These are phyloP conservation scores for Paramarasmius palmivorus DNA, from an alignment of 1,284 basidiomycete species.

Conservation along the genomic window DNA sequence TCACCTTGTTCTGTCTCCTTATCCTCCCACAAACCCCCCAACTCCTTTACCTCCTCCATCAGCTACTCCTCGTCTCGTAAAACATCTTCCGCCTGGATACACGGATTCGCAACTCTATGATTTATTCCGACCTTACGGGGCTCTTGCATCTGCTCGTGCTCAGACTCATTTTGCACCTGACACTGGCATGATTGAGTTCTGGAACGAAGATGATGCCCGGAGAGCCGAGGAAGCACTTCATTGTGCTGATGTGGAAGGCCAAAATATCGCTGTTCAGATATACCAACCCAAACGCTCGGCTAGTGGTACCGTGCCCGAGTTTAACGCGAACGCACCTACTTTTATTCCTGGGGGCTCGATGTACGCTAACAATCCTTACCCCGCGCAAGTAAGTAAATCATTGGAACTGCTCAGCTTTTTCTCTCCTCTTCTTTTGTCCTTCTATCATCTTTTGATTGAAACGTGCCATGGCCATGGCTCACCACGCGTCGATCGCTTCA, in stretches of 20 bases:
- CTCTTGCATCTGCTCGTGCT: slow-evolving; percentile 69
- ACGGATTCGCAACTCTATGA: slow-evolving; percentile 79
- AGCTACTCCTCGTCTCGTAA: slow-evolving; percentile 74
- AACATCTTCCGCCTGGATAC: slow-evolving; percentile 68
- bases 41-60: slow-evolving; percentile 72
- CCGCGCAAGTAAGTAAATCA: slow-evolving; percentile 47
- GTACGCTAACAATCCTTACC: slow-evolving; percentile 41
- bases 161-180: slow-evolving; percentile 72
- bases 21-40: slow-evolving; percentile 69
- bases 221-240: slow-evolving; percentile 78
- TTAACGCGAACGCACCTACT: slow-evolving; percentile 69
- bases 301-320: slow-evolving; percentile 54
- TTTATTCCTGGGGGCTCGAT: background rate
- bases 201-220: slow-evolving; percentile 84
- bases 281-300: slow-evolving; percentile 65
- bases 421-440: too few relatives aligned
- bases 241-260: slow-evolving; percentile 76
- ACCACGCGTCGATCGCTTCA: background rate
- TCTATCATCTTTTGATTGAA: too few relatives aligned
- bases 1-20: slow-evolving; percentile 69
- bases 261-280: slow-evolving; percentile 77
- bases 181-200: slow-evolving; percentile 82
- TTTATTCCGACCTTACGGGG: slow-evolving; percentile 71
- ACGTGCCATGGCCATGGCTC: background rate
- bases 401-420: background rate